Conservation (phyloP, 176 grass and related monocot genomes). For the Thinopyrum elongatum region DNA sequence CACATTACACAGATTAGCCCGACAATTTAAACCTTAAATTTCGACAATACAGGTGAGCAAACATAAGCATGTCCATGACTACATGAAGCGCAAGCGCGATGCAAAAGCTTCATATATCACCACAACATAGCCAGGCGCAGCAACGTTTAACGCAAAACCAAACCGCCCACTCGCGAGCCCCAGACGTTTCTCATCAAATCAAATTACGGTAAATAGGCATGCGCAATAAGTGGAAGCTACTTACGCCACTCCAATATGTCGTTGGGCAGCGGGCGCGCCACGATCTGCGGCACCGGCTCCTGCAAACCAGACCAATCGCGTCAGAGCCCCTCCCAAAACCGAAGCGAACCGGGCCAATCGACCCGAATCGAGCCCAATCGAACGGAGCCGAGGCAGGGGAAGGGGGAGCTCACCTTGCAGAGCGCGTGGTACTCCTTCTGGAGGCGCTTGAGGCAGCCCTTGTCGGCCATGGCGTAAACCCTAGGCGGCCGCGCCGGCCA, state of each 20-base stretch:
- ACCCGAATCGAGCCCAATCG: background rate
- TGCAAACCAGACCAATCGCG: slow-evolving; percentile 24
- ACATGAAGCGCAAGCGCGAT: background rate
- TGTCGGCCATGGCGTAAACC: slow-evolving; percentile 75
- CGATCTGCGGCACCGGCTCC: slow-evolving; percentile 97
- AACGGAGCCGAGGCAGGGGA: background rate
- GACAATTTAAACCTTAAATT: background rate
- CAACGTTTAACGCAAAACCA: background rate
- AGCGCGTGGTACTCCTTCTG: slow-evolving; percentile 98
- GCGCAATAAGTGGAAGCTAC: slow-evolving; percentile 10
- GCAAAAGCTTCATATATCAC: background rate
- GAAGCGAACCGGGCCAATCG: background rate
- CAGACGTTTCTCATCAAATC: background rate
- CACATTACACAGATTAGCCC: background rate
- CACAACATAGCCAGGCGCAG: background rate
- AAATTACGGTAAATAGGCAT: background rate
- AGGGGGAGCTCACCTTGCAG: slow-evolving; percentile 58
- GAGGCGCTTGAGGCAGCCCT: slow-evolving; percentile 89
- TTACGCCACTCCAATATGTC: slow-evolving; percentile 99
- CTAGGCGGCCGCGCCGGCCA: background rate
- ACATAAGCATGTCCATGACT: background rate
- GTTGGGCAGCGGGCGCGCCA: slow-evolving; percentile 85
- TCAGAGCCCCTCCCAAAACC: background rate
- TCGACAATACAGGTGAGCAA: background rate
- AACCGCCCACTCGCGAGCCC: background rate